Base-by-base conservation (phyloP, 305 asterid genomes). In the Fraxinus baroniana region DNA sequence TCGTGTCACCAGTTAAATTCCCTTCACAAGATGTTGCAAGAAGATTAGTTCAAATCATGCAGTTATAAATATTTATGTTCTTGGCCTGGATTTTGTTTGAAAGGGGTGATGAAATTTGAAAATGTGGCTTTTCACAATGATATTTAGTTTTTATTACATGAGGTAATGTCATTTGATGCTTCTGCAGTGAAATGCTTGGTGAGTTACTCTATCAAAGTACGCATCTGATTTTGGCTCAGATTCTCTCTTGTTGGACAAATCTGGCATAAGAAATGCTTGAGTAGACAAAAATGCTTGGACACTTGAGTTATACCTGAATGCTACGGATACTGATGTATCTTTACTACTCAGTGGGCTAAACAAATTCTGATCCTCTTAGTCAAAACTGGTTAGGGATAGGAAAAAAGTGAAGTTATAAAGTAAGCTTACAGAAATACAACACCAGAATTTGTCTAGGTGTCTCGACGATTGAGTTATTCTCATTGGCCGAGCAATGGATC, bases 101-200 rank as follows among this genome's bases (percentile, higher is more conserved):
- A 36, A 10, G 35, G 22, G 18, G 17, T 22, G 41, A 46, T 17
- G 62, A 52, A 52, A 60, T 60, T 24, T 71, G 4, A n/a, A n/a
- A 9, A 32, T 28, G 79, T 28, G 15, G 36, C 22, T 39, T 7
- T 75, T 2, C 32, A 22, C 32, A 13, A n/a, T 32, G 22, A 71
- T 72, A 24, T 57, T 22, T 30, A 41, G 82, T 30, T 26, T 3
- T 22, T 74, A 30, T 33, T 79, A 74, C 83, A 66, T 75, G 75
- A 66, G 33, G 46, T 76, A 26, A 5, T 79, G 66, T 82, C 73
- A 17, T 83, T 79, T 79, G 88, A 76, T 85, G 85, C 30, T 84
- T 84, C 44, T 86, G 88, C 93, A 92, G 97, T 87, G 89, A 82
- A 85, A 82, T 84, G 86, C 81, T 70, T 87, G 91, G 91, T 85